phyloP scores from a whole-genome alignment of 176 grass and related monocot genomes.

The Rhipidocladum racemiflorum region DNA sequence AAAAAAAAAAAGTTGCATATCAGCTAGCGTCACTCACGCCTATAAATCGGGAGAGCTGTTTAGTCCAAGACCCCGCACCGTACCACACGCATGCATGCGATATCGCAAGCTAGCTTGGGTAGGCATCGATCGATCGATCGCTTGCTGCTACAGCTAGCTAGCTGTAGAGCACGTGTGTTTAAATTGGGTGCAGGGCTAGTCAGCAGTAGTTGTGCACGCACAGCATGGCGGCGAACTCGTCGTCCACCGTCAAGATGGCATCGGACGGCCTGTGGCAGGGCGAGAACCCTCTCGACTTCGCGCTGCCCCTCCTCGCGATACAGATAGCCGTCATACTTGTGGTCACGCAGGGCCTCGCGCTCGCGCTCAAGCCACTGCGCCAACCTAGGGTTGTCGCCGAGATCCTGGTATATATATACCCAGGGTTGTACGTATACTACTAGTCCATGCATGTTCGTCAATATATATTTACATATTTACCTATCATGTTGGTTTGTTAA shows the following conservation, averaged over 20 bases:
- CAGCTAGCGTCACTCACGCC: neutral
- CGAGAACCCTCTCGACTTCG: conserved; percentile 48
- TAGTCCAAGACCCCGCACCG: neutral
- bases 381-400: conserved; percentile 51
- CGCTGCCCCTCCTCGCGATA: conserved; percentile 40
- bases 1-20: too few relatives aligned
- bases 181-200: neutral
- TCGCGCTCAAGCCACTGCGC: conserved; percentile 42
- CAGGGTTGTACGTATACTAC: too few relatives aligned
- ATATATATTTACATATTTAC: too few relatives aligned
- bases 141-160: too few relatives aligned
- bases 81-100: neutral
- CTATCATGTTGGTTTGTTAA: neutral
- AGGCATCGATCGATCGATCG: too few relatives aligned
- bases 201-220: neutral
- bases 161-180: neutral
- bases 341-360: conserved; percentile 36
- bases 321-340: conserved; percentile 42
- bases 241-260: conserved; percentile 38
- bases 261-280: conserved; percentile 60
- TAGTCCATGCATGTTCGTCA: neutral
- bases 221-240: conserved; percentile 1
- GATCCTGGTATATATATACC: conserved; percentile 37
- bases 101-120: too few relatives aligned
- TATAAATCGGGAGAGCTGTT: conserved; percentile 30